Base-by-base conservation (phyloP, 2,329 filamentous ascomycete species). In the Zasmidium angulare region DNA sequence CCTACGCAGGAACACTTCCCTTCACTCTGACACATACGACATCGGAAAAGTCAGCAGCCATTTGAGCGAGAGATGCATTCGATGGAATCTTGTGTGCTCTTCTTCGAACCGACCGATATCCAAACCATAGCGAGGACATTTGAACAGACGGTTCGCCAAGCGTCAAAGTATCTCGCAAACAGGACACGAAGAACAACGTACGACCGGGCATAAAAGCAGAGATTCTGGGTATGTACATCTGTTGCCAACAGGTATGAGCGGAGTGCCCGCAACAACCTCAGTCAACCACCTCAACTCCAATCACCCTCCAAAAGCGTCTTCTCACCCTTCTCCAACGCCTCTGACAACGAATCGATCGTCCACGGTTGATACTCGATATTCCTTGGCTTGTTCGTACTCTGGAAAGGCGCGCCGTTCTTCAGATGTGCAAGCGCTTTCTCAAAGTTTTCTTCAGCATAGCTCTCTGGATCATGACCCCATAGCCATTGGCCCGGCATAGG, bases 391-490 rank as follows among this genome's bases (percentile, higher is more conserved):
- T 55, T 55, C 7, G 53, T 55, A 21, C 47, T 55, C 46, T 23
- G 4, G 24, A 55, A 55, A n/a, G 43, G 24, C 19, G 12, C 29
- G 7, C 50, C 50, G 3, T 43, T 36, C 51, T 59, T n/a, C 1
- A 59, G 6, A 43, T 54, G 51, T 7, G 12, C 23, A 46, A 53
- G 48, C 4, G 56, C 56, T 11, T 40, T 26, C 17, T 49, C 50
- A 19, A 50, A 59, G 10, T 50, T 50, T 23, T 59, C 50, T 14
- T 51, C 22, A 7, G 51, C 56, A 50, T 59, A 59, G 10, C 23
- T 17, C 21, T 59, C 56, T 6, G 56, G 43, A 50, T 59, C 56
- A 46, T 59, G 56, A 19, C 48, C 56, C 31, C 46, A 36, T 10
- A 59, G 46, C 56, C 56, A 59, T 4, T 29, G 23, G 19, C 56